Evolutionary conservation across 768 basidiomycete genomes (phyloP).

Genomic region (Russula foetens): DNA sequence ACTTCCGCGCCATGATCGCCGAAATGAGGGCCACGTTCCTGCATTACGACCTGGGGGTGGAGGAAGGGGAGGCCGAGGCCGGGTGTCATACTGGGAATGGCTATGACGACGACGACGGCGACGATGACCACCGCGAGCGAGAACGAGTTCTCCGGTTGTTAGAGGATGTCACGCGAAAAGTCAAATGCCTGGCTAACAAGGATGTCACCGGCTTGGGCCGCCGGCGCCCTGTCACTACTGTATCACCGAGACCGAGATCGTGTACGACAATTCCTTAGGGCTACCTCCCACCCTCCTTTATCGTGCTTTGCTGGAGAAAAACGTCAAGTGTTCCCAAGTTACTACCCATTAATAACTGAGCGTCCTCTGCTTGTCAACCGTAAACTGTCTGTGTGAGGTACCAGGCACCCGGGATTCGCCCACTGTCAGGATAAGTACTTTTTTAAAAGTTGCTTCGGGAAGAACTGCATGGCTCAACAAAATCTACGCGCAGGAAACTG

Average conservation of each 20-base stretch:
- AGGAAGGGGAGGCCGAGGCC: no score
- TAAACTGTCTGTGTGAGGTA: neutral
- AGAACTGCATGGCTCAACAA: neutral
- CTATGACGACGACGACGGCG: neutral
- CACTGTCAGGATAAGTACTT: neutral
- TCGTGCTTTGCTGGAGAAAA: neutral
- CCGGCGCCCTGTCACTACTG: no score
- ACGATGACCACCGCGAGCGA: neutral
- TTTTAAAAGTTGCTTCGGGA: neutral
- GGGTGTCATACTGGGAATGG: neutral
- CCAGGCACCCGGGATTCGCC: neutral
- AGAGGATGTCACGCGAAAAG: slow-evolving; percentile 10
- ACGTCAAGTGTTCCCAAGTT: neutral
- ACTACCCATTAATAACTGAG: neutral
- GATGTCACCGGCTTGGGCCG: neutral
- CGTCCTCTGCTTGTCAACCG: neutral
- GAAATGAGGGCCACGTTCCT: slow-evolving; percentile 5
- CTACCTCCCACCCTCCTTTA: no score
- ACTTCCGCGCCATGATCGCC: slow-evolving; percentile 4
- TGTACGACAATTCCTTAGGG: neutral
- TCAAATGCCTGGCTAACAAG: neutral
- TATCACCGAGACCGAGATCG: neutral
- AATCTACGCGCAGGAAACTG: neutral
- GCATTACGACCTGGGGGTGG: neutral
- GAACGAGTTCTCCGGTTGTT: slow-evolving; percentile 8